These are phyloP conservation scores for Saccharomycopsis selenospora DNA, from an alignment of 805 yeast species.

Conservation along the genomic window DNA sequence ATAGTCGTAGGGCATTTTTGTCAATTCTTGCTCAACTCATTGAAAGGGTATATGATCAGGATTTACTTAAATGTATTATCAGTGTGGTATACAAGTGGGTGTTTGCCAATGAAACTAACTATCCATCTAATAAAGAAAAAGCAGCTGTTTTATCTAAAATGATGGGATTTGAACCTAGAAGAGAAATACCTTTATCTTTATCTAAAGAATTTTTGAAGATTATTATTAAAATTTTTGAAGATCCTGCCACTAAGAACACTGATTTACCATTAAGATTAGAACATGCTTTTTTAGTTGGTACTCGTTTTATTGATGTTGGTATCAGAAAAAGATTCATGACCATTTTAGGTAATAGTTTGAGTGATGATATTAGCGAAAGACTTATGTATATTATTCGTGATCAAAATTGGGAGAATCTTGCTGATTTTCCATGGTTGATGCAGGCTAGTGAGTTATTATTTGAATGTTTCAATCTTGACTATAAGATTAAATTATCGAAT, in stretches of 20 bases:
- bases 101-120: constrained; percentile 69
- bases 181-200: constrained; percentile 57
- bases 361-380: constrained; percentile 68
- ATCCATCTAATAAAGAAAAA: constrained; percentile 93
- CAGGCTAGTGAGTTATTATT: constrained; percentile 85
- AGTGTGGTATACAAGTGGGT: constrained; percentile 84
- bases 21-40: constrained; percentile 82
- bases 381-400: constrained; percentile 83
- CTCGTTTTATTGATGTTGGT: constrained; percentile 67
- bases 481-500: constrained; percentile 37
- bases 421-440: constrained; percentile 91
- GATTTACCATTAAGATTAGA: constrained; percentile 94
- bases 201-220: constrained; percentile 79
- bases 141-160: constrained; percentile 90
- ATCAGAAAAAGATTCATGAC: constrained; percentile 74
- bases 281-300: constrained; percentile 92
- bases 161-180: constrained; percentile 86
- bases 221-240: constrained; percentile 80
- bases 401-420: constrained; percentile 94
- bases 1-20: constrained; percentile 83
- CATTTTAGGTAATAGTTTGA: constrained; percentile 71
- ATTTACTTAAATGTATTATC: constrained; percentile 65
- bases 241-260: constrained; percentile 65
- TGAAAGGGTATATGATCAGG: constrained; percentile 78
- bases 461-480: constrained; percentile 59